Evolutionary conservation across 495 filamentous ascomycete genomes (phyloP).

Genomic region (Penicillium samsonianum): DNA sequence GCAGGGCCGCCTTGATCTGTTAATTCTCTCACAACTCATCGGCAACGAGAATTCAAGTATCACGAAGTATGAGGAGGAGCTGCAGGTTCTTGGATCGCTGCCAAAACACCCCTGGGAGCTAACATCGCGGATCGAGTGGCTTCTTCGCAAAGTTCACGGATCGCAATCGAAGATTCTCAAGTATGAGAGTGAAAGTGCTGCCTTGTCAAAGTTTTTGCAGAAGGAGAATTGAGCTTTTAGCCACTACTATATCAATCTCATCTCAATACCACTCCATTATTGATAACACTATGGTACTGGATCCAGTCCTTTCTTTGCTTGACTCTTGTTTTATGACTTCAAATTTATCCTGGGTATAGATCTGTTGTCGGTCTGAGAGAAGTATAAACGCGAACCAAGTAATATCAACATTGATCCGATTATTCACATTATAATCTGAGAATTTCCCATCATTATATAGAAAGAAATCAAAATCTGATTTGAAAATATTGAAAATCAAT

Average conservation of each 20-base stretch:
- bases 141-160: conserved; percentile 67
- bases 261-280: not conserved
- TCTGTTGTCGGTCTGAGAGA: not conserved
- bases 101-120: conserved; percentile 65
- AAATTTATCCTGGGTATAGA: not conserved
- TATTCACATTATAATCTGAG: not conserved
- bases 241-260: not conserved
- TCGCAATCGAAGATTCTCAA: conserved; percentile 74
- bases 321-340: not conserved
- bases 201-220: conserved; percentile 61
- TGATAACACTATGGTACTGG: not conserved
- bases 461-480: not conserved
- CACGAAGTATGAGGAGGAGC: conserved; percentile 76
- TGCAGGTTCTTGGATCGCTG: conserved; percentile 63
- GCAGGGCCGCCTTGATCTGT: conserved; percentile 71
- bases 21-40: conserved; percentile 63
- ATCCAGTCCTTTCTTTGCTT: not conserved
- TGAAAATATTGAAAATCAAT: not conserved
- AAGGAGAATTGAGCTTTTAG: conserved; percentile 27
- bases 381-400: not conserved
- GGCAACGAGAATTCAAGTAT: conserved; percentile 74
- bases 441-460: not conserved
- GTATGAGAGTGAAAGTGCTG: conserved; percentile 71
- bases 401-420: not conserved
- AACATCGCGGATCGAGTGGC: conserved; percentile 61